Conservation (phyloP, 2,329 filamentous ascomycete species). For the Pseudogymnoascus sp. region DNA sequence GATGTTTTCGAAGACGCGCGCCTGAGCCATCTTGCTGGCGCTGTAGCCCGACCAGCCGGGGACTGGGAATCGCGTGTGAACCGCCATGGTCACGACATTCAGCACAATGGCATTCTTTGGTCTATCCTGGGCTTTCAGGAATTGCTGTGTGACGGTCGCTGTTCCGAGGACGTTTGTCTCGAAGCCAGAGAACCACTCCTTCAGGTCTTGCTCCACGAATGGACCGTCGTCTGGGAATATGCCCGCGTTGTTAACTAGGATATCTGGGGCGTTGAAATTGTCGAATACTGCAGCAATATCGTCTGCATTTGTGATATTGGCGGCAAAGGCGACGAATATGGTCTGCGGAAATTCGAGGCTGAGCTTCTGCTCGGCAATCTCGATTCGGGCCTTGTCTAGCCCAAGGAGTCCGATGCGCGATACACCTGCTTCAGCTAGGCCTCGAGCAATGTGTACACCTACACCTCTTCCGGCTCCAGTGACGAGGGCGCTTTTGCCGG, state of each 20-base stretch:
- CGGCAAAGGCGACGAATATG: neutral
- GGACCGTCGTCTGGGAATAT: neutral
- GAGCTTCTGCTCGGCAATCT: neutral
- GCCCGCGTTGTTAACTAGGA: neutral
- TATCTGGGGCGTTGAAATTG: neutral
- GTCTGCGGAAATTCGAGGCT: neutral
- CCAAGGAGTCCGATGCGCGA: neutral
- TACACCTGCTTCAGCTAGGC: conserved; percentile 37
- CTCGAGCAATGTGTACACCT: conserved; percentile 35
- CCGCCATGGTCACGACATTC: neutral
- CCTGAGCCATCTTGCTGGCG: neutral
- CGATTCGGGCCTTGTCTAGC: neutral
- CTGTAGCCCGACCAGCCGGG: neutral
- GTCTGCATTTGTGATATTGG: neutral
- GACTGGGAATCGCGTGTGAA: neutral
- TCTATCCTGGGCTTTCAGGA: neutral
- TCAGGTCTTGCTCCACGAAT: neutral
- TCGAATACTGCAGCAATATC: neutral
- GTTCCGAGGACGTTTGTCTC: neutral
- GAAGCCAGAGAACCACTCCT: neutral
- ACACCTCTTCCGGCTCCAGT: conserved; percentile 38
- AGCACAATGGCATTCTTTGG: neutral
- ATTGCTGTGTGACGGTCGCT: neutral
- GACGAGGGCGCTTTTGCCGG: conserved; percentile 36
- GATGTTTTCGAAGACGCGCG: neutral